phyloP scores from a whole-genome alignment of 2,329 filamentous ascomycete species.

The Penicillium fuscoglaucum region DNA sequence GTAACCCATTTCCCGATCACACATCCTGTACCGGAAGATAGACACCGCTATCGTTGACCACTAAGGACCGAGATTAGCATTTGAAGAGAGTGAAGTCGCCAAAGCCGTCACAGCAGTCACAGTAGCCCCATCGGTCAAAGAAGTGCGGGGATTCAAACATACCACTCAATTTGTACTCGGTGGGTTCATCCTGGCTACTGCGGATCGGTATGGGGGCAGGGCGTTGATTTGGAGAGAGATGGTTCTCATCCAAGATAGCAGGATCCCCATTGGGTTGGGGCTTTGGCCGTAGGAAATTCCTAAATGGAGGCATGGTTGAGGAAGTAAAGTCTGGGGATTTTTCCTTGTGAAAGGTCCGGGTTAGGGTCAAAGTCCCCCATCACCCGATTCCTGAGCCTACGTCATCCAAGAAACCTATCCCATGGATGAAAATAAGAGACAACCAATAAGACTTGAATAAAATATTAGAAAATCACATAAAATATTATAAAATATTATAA shows the following conservation, averaged over 20 bases:
- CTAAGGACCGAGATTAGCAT: slow-evolving; percentile 51
- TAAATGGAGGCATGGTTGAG: slow-evolving; percentile 63
- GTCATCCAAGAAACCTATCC: neutral
- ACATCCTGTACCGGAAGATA: slow-evolving; percentile 75
- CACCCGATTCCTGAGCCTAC: neutral
- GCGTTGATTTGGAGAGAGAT: slow-evolving; percentile 47
- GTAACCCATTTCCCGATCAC: neutral
- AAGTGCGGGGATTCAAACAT: slow-evolving; percentile 38
- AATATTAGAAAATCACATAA: neutral
- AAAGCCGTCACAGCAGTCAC: neutral
- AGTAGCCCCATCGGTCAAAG: neutral
- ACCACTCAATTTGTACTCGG: slow-evolving; percentile 81
- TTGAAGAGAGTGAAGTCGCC: neutral
- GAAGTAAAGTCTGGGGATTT: neutral
- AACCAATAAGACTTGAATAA: neutral
- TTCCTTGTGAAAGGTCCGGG: neutral
- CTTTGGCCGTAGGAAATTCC: slow-evolving; percentile 69
- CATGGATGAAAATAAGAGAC: neutral
- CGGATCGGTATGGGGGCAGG: slow-evolving; percentile 58
- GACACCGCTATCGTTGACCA: slow-evolving; percentile 92
- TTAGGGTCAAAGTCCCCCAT: neutral
- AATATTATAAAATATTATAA: no score
- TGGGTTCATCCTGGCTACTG: slow-evolving; percentile 63
- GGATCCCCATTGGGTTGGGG: slow-evolving; percentile 47
- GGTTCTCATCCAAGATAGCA: slow-evolving; percentile 55